These are phyloP conservation scores for Pseudogymnoascus sp. DNA, from an alignment of 2,329 filamentous ascomycete genomes.

Conservation along the genomic window DNA sequence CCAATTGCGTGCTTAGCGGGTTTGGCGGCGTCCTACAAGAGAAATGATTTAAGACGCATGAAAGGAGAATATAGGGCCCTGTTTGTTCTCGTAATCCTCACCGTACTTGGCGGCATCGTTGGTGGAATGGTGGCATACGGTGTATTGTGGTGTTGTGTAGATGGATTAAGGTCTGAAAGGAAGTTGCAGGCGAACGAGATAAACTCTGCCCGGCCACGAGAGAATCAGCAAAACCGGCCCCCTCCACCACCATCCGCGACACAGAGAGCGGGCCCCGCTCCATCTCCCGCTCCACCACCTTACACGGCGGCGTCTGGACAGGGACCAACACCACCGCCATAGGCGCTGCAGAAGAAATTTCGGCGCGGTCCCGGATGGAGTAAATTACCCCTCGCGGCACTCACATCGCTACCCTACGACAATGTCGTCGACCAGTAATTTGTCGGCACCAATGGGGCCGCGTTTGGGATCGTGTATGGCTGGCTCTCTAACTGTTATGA, in stretches of 20 bases:
- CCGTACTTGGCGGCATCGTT: neutral
- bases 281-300: neutral
- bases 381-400: neutral
- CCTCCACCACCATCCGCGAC: neutral
- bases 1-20: neutral
- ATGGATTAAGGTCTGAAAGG: neutral
- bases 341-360: neutral
- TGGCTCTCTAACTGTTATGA: neutral
- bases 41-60: neutral
- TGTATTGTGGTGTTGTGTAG: neutral
- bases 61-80: neutral
- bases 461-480: neutral
- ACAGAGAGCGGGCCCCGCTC: neutral
- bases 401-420: neutral
- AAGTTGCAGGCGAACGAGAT: neutral
- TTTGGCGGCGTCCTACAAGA: neutral
- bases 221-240: too few species aligned
- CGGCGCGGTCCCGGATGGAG: neutral
- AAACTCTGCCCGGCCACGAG: neutral
- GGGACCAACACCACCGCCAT: neutral
- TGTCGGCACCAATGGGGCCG: too few species aligned
- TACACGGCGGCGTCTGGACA: too few species aligned
- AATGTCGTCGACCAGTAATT: too few species aligned
- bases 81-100: neutral
- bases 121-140: neutral